Evolutionary conservation across 2,329 filamentous ascomycete genomes (phyloP).

Genomic region (Claviceps purpurea): DNA sequence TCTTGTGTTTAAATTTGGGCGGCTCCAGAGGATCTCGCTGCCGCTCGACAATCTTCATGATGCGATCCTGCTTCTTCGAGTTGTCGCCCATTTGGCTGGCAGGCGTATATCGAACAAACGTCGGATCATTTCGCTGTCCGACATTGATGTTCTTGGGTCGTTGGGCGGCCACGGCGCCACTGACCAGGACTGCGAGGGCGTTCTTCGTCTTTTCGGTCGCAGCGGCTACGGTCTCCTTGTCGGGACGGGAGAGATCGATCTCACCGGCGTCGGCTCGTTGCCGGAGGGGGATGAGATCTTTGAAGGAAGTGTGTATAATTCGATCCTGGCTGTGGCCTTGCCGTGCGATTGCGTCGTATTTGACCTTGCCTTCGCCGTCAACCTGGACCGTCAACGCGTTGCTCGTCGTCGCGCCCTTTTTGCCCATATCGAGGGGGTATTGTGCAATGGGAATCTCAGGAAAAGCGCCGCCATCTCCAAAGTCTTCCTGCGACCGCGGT

Average conservation of each 20-base stretch:
- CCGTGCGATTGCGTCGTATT: conserved; percentile 88
- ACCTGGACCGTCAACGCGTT: conserved; percentile 91
- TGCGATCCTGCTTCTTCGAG: conserved; percentile 78
- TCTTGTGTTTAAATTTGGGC: conserved; percentile 98
- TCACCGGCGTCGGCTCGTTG: conserved; percentile 90
- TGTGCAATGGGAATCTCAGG: conserved; percentile 89
- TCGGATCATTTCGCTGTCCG: conserved; percentile 68
- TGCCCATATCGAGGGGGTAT: conserved; percentile 91
- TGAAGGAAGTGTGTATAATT: conserved; percentile 90
- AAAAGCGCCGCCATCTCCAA: conserved; percentile 90
- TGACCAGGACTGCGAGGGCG: conserved; percentile 69
- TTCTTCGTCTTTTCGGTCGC: conserved; percentile 82
- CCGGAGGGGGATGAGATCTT: conserved; percentile 85
- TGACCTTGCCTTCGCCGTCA: conserved; percentile 81
- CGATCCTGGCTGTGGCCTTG: conserved; percentile 74
- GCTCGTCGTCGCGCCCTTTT: conserved; percentile 56
- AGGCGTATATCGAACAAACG: conserved; percentile 90
- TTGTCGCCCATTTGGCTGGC: conserved; percentile 92
- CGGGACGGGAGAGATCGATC: conserved; percentile 73
- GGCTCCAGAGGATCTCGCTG: conserved; percentile 94
- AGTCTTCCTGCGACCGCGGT: conserved; percentile 78
- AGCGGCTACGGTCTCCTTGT: conserved; percentile 67
- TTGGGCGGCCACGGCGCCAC: conserved; percentile 77
- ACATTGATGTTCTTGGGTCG: conserved; percentile 91
- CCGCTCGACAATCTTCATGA: conserved; percentile 95